Evolutionary conservation across 2,329 filamentous ascomycete genomes (phyloP).

Genomic region (Aspergillus puulaauensis): DNA sequence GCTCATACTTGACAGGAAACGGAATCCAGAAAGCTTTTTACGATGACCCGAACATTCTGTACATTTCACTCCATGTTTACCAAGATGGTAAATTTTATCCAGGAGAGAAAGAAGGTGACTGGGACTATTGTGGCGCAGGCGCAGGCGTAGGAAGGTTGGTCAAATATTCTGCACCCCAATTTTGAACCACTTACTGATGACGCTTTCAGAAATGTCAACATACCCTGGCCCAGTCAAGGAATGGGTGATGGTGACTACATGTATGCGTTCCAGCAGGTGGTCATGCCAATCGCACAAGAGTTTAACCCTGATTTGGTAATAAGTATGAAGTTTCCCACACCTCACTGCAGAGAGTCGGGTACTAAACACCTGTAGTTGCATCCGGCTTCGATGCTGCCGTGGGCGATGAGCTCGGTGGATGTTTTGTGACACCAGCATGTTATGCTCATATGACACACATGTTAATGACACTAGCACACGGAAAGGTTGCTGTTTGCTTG

Average conservation of each 20-base stretch:
- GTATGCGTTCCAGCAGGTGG: slow-evolving; percentile 89
- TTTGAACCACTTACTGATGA: slow-evolving; percentile 10
- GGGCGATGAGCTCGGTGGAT: slow-evolving; percentile 88
- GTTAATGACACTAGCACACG: slow-evolving; percentile 90
- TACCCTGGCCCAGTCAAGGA: slow-evolving; percentile 65
- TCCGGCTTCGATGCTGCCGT: slow-evolving; percentile 95
- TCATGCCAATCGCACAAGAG: slow-evolving; percentile 94
- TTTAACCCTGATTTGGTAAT: slow-evolving; percentile 95
- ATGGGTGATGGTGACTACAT: slow-evolving; percentile 98
- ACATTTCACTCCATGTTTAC: slow-evolving; percentile 92
- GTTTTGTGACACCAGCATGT: slow-evolving; percentile 84
- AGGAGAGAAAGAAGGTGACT: slow-evolving; percentile 57
- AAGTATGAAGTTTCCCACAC: slow-evolving; percentile 35
- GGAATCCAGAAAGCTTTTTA: slow-evolving; percentile 97
- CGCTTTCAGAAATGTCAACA: slow-evolving; percentile 60
- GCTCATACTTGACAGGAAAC: slow-evolving; percentile 61
- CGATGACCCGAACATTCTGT: slow-evolving; percentile 88
- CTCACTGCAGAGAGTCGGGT: not conserved
- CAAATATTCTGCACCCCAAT: not conserved
- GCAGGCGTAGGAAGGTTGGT: slow-evolving; percentile 56
- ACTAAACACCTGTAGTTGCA: slow-evolving; percentile 59
- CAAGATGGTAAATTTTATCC: slow-evolving; percentile 84
- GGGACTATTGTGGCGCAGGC: slow-evolving; percentile 59
- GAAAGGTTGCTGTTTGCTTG: slow-evolving; percentile 87
- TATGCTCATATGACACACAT: slow-evolving; percentile 99